A percentile compares a stretch with the other conserved stretches of the same genome.
phyloP scores from a whole-genome alignment of 306 rosid species.

The Malus sylvestris region DNA sequence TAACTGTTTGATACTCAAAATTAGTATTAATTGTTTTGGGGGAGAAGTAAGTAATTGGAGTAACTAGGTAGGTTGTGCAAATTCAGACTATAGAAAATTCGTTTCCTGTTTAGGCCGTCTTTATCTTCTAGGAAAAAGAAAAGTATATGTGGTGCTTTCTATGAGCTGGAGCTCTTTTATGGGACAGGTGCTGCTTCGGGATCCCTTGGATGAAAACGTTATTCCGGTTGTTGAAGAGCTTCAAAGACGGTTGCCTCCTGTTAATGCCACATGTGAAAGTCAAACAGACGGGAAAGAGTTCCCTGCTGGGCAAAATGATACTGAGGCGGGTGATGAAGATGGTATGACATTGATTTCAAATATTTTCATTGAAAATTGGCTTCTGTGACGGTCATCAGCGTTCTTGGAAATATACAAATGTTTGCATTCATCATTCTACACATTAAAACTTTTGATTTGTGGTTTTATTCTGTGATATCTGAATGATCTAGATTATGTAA shows the following conservation, averaged over 20 bases:
- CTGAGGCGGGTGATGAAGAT: slow-evolving; percentile 73
- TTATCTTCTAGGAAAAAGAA: background rate
- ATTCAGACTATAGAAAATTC: background rate
- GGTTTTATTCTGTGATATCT: slow-evolving; percentile 13
- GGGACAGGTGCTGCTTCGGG: slow-evolving; percentile 76
- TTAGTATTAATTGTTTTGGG: background rate
- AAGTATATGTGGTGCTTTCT: background rate
- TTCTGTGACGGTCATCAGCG: background rate
- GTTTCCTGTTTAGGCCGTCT: background rate
- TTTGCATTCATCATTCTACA: slow-evolving; percentile 2
- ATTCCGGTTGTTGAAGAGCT: slow-evolving; percentile 87
- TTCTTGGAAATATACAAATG: slow-evolving; percentile 7
- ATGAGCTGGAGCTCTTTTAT: background rate
- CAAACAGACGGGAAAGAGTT: slow-evolving; percentile 35
- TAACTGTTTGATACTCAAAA: background rate
- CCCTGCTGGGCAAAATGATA: slow-evolving; percentile 40
- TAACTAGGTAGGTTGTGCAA: background rate
- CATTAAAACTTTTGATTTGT: background rate
- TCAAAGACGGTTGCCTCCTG: slow-evolving; percentile 73
- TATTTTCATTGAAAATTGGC: background rate
- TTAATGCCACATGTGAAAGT: slow-evolving; percentile 6
- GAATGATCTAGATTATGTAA: slow-evolving; percentile 33
- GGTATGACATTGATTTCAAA: slow-evolving; percentile 39
- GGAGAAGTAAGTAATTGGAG: background rate
- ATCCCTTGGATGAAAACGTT: slow-evolving; percentile 70